Evolutionary conservation across 805 yeast species (phyloP).

Genomic region (Candida awuae): DNA sequence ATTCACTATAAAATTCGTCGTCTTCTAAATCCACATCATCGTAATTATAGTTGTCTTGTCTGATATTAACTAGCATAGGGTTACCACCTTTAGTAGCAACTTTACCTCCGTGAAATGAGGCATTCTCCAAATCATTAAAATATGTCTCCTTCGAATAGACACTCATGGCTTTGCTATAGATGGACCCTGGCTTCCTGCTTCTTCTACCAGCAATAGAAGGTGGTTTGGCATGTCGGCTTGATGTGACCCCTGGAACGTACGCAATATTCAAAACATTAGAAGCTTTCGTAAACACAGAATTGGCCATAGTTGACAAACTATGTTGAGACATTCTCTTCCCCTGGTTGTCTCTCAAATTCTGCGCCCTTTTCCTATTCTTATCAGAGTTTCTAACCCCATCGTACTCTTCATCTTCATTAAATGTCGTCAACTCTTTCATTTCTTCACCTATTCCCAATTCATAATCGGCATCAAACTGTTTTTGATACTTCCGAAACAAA

Average conservation of each 20-base stretch:
- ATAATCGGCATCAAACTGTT: constrained; percentile 21
- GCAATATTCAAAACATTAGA: constrained; percentile 88
- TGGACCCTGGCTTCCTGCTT: constrained; percentile 14
- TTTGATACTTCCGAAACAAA: constrained; percentile 36
- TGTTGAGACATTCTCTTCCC: constrained; percentile 24
- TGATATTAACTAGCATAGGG: constrained; percentile 23
- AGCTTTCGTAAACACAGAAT: constrained; percentile 67
- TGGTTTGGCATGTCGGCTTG: constrained; percentile 19
- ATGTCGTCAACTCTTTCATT: constrained; percentile 11
- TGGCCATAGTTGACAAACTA: constrained; percentile 35
- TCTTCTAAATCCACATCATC: constrained; percentile 6
- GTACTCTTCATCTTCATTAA: constrained; percentile 25
- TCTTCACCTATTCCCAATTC: constrained; percentile 10
- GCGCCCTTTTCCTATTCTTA: not conserved
- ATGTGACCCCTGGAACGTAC: constrained; percentile 88
- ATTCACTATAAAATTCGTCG: not conserved
- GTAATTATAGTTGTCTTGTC: constrained; percentile 22
- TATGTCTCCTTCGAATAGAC: constrained; percentile 28
- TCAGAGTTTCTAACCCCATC: constrained; percentile 5
- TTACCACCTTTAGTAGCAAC: constrained; percentile 23
- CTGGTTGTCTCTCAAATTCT: not conserved
- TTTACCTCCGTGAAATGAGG: constrained; percentile 27
- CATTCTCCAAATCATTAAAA: constrained; percentile 28
- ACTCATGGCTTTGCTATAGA: constrained; percentile 20
- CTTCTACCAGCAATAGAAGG: constrained; percentile 10